A percentile compares a stretch with the other conserved stretches of the same genome.
Evolutionary conservation across 345 rosid genomes (phyloP).

Genomic region (Populus ilicifolia): DNA sequence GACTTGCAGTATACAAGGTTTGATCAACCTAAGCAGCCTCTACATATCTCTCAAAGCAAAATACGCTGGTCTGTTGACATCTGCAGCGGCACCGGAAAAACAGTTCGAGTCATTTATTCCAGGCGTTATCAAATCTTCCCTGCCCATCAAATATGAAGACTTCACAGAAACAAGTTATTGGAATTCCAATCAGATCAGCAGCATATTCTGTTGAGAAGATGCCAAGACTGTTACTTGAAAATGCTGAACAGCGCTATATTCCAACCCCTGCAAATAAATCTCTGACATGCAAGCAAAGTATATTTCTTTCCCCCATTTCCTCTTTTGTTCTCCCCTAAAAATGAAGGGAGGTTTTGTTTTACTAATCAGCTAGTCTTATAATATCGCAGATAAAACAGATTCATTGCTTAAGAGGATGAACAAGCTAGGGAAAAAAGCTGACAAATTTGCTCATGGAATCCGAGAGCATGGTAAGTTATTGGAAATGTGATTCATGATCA

Average conservation of each 20-base stretch:
- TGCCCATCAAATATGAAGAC: constrained; percentile 28
- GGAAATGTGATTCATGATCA: not conserved
- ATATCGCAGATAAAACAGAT: constrained; percentile 11
- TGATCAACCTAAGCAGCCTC: not conserved
- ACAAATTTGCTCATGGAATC: constrained; percentile 41
- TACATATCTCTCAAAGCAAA: not conserved
- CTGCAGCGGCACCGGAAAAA: not conserved
- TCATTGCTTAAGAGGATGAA: constrained; percentile 41
- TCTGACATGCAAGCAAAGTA: constrained; percentile 38
- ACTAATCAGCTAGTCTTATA: not conserved
- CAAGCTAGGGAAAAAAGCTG: constrained; percentile 45
- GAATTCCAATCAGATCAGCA: constrained; percentile 19
- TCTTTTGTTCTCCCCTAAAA: not conserved
- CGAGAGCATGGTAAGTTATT: constrained; percentile 47
- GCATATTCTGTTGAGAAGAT: constrained; percentile 27
- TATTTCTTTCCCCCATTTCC: not conserved
- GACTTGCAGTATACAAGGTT: not conserved
- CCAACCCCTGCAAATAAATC: constrained; percentile 32
- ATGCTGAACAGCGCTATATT: constrained; percentile 27
- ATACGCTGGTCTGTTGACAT: not conserved
- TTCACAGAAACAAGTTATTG: constrained; percentile 22
- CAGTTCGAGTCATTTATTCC: not conserved
- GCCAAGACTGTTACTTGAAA: constrained; percentile 31
- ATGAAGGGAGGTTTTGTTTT: not conserved
- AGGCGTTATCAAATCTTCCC: not conserved